Evolutionary conservation across 257 asterid species (phyloP), one percentile per base, ranked within the genome.

Genomic region (Plectranthus barbatus): DNA sequence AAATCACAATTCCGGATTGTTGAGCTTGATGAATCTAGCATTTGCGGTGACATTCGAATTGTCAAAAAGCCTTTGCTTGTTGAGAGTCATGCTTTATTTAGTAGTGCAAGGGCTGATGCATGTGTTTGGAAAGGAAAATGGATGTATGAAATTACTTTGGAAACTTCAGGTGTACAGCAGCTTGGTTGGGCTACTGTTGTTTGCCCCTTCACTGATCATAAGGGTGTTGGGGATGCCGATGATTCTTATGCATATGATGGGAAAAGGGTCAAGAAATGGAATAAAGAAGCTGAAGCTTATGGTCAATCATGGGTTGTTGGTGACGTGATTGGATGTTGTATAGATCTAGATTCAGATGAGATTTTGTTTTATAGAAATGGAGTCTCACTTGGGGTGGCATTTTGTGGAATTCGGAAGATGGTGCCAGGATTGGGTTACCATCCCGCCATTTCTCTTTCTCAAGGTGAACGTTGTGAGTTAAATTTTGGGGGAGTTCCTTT

Each of bases 71-170:
- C 94, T 68, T 79, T 84, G 69, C 82, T 86, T 64, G 72, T 91
- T 76, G 97, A 91, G 77, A 83, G 95, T 73, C 96, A 86, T 77
- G 84, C 97, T 64, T 55, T 86, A 63, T 91, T 91, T 76, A 83
- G 95, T 76, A 91, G 95, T 67, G 91, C 74, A 26, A 86, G 98
- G 81, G 94, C 93, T 26, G 80, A 83, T 77, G 75, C 91, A 18
- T 91, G 95, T 77, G 94, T 88, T 42, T 88, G 98, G 98, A 88
- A 81, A 81, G 98, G 97, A 62, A 88, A 83, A 74, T 91, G 98
- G 98, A 91, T 91, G 98, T 91, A 88, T 71, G 98, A 91, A 85
- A 95, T 84, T 54, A 86, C 85, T 49, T 95, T 91, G 39, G 98
- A 91, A 80, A 88, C 98, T 68, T 79, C 81, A 69, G 98, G 96